These are phyloP conservation scores for Volvariella volvacea DNA, from an alignment of 1,284 basidiomycete species.

Conservation along the genomic window DNA sequence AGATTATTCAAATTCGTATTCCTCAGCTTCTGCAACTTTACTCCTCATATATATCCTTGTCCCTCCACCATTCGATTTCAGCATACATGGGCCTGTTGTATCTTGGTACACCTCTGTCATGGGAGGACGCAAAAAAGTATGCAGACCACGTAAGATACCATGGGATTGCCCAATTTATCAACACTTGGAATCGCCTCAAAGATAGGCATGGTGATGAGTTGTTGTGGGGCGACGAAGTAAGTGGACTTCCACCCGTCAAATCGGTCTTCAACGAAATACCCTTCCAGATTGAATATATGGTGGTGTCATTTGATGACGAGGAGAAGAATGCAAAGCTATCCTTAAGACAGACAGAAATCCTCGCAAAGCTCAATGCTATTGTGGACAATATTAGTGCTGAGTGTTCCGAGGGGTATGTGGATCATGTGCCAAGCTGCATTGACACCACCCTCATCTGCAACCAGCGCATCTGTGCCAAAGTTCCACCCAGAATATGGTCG, in stretches of 20 bases:
- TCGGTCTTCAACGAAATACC: constrained; percentile 1
- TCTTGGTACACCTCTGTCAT: constrained; percentile 90
- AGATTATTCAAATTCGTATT: not conserved
- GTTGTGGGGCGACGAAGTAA: constrained; percentile 98
- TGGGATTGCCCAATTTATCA: constrained; percentile 93
- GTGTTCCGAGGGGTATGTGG: constrained; percentile 49
- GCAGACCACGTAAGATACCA: constrained; percentile 90
- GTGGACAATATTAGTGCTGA: constrained; percentile 64
- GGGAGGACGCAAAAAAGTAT: constrained; percentile 85
- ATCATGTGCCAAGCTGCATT: not conserved
- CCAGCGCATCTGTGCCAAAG: constrained; percentile 74
- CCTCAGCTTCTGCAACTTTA: constrained; percentile 2
- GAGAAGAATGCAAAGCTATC: constrained; percentile 82
- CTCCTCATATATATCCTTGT: constrained; percentile 1
- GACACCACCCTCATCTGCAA: constrained; percentile 9
- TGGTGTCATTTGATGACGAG: constrained; percentile 80
- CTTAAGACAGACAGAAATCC: constrained; percentile 90
- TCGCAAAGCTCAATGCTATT: constrained; percentile 71
- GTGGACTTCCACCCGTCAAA: constrained; percentile 13
- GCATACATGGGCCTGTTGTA: constrained; percentile 84
- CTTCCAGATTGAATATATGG: constrained; percentile 91
- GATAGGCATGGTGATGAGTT: constrained; percentile 88
- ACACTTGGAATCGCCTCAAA: constrained; percentile 90
- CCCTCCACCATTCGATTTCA: not conserved
- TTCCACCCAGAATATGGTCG: constrained; percentile 99